Evolutionary conservation across 768 basidiomycete genomes (phyloP).

Genomic region (Tylopilus subfusipes): DNA sequence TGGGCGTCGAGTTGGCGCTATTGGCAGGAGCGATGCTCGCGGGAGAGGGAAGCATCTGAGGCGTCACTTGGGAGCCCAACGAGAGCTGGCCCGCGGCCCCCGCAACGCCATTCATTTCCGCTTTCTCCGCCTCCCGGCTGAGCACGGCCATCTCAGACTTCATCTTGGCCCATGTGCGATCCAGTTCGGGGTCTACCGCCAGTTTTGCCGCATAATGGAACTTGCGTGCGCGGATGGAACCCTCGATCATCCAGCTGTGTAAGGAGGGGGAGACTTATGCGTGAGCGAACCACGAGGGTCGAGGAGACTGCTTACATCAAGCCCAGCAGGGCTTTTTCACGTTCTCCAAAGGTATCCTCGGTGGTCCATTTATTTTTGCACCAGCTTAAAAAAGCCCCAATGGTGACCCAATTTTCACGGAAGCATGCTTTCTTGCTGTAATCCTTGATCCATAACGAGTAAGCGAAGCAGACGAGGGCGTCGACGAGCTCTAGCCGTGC

Average conservation of each 20-base stretch:
- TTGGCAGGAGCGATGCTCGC: constrained; percentile 63
- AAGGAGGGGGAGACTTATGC: constrained; percentile 18
- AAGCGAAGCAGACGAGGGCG: constrained; percentile 79
- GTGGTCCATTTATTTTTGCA: constrained; percentile 66
- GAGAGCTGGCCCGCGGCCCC: constrained; percentile 26
- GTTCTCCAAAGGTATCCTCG: constrained; percentile 42
- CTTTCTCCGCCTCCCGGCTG: constrained; percentile 34
- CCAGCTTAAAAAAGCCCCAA: constrained; percentile 66
- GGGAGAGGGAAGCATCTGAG: constrained; percentile 78
- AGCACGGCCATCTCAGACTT: constrained; percentile 31
- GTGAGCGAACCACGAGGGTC: constrained; percentile 23
- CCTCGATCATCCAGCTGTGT: constrained; percentile 74
- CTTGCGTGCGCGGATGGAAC: constrained; percentile 60
- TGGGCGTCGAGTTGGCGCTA: constrained; percentile 78
- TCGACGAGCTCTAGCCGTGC: constrained; percentile 78
- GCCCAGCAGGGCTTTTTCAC: constrained; percentile 63
- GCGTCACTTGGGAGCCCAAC: constrained; percentile 41
- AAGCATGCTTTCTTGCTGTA: constrained; percentile 53
- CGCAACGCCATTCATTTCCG: constrained; percentile 32
- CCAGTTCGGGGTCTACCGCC: constrained; percentile 33
- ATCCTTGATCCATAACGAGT: constrained; percentile 78
- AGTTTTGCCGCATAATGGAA: constrained; percentile 38
- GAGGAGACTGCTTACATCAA: constrained; percentile 60
- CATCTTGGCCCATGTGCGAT: constrained; percentile 34
- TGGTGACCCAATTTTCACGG: constrained; percentile 63